phyloP scores from a whole-genome alignment of 768 basidiomycete genomes.

The Pulveroboletus sp. region DNA sequence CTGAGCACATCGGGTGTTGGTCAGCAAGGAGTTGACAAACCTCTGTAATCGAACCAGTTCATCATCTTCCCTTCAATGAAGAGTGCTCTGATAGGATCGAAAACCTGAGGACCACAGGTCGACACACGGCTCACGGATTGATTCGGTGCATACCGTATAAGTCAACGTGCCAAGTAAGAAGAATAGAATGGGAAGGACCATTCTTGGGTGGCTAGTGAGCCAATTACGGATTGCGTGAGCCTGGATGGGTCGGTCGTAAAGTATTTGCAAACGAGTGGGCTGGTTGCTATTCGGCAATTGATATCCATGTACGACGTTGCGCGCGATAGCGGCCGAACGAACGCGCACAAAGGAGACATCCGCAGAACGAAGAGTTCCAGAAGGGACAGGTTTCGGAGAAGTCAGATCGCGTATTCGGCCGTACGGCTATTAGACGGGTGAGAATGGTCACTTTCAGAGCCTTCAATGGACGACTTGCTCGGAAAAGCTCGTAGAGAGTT shows the following conservation, averaged over 20 bases:
- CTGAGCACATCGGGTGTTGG: background rate
- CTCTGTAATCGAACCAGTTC: slow-evolving; percentile 78
- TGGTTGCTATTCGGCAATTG: slow-evolving; percentile 30
- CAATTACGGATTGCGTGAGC: slow-evolving; percentile 70
- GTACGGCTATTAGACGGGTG: slow-evolving; percentile 54
- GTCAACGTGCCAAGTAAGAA: slow-evolving; percentile 89
- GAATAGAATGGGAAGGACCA: slow-evolving; percentile 73
- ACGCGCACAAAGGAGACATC: slow-evolving; percentile 59
- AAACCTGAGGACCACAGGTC: slow-evolving; percentile 52
- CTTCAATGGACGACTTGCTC: slow-evolving; percentile 46
- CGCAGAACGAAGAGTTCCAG: slow-evolving; percentile 64
- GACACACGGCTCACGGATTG: background rate
- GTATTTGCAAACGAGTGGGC: slow-evolving; percentile 46
- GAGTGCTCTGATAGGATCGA: slow-evolving; percentile 85
- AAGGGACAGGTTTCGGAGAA: slow-evolving; percentile 54
- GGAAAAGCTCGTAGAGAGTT: slow-evolving; percentile 67
- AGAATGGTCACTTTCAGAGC: background rate
- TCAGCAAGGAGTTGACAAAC: slow-evolving; percentile 34
- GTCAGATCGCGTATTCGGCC: slow-evolving; percentile 72
- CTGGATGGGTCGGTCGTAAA: slow-evolving; percentile 63
- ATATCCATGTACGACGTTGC: slow-evolving; percentile 74
- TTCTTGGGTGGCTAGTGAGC: slow-evolving; percentile 81
- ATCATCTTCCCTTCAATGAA: slow-evolving; percentile 80
- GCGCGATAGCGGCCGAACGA: slow-evolving; percentile 73
- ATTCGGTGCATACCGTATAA: slow-evolving; percentile 61